Base-by-base conservation (phyloP, 2,329 filamentous ascomycete species). In the Balansia obtecta region DNA sequence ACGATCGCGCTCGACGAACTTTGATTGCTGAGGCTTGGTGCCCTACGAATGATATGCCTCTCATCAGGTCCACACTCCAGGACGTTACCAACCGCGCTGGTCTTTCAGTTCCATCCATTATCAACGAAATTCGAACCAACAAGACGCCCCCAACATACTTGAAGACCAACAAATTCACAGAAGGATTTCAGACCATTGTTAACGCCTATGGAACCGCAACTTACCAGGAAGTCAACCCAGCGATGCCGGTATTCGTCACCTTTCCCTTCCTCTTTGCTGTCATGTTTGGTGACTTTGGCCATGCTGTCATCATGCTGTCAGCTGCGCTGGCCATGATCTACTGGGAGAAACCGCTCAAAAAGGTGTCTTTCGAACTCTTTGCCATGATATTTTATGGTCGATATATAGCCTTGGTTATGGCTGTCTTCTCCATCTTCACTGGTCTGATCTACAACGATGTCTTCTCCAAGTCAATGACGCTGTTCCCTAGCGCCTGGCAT, bases 231-330 rank as follows among this genome's bases (percentile, higher is more conserved):
- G 86, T 96, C 67, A 98, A 98, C 70, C 93, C 93, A 51, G 91
- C 89, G 54, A 77, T 98, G 20, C 91, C 91, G 38, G 93, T 95
- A 48, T 89, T 97, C 58, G 84, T 98, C 56, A 98, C 93, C 6
- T 98, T 98, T 70, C 93, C 94, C n/a, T 98, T 98, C 75, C 76
- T 98, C 55, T 98, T 98, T 65, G 93, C 93, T 46, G 93, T 98
- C 79, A 98, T 98, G 93, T 98, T 98, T 65, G 94, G 93, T 74
- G 93, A 98, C 69, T 84, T 95, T 52, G 94, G 93, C 48, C 93
- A 98, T 63, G 93, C 91, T 57, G 68, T 84, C 57, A 86, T 98
- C 66, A 95, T 98, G 86, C 76, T 91, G 42, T 65, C 80, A 50
- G 86, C 88, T 51, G 87, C 93, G 13, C 63, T 82, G 50, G 88